Percentiles rank a stretch among this genome's conserved stretches.
Conservation (phyloP, 2,329 filamentous ascomycete species). For the Bimuria novae-zelandiae region DNA sequence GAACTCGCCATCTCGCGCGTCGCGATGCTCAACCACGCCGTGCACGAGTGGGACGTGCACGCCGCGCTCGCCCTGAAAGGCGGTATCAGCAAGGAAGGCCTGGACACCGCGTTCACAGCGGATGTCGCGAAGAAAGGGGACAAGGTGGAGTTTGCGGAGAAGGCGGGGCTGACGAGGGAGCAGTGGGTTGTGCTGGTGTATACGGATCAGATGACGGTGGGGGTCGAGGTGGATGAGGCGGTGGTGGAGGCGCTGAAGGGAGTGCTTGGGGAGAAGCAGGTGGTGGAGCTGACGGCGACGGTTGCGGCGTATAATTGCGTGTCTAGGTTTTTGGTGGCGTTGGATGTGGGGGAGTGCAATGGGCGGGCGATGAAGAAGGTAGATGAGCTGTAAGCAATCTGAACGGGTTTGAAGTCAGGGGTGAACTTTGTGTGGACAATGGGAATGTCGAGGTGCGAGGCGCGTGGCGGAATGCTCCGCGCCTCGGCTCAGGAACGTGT, state of each 20-base stretch:
- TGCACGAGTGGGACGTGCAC: conserved; percentile 86
- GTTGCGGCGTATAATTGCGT: conserved; percentile 85
- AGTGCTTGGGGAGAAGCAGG: conserved; percentile 69
- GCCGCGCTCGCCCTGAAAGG: conserved; percentile 65
- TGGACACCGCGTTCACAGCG: conserved; percentile 52
- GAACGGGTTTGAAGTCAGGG: background rate
- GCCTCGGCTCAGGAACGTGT: background rate
- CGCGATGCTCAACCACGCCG: conserved; percentile 79
- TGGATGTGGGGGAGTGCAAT: conserved; percentile 65
- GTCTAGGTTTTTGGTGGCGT: conserved; percentile 78
- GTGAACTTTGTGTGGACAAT: background rate
- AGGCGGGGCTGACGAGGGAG: conserved; percentile 30
- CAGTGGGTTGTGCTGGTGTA: conserved; percentile 66
- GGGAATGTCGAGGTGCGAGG: background rate
- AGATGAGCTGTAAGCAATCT: conserved; percentile 25
- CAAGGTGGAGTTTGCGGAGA: conserved; percentile 53
- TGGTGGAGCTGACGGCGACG: conserved; percentile 81
- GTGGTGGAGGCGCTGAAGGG: conserved; percentile 68
- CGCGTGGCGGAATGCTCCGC: conserved; percentile 4
- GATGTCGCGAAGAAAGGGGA: conserved; percentile 30
- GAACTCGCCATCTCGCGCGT: conserved; percentile 82
- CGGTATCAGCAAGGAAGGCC: conserved; percentile 63
- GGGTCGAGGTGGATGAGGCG: conserved; percentile 69
- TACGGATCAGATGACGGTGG: conserved; percentile 82
- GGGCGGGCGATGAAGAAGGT: conserved; percentile 34